Conservation (phyloP, 1,139 yeast species). For the Candida sp. region DNA sequence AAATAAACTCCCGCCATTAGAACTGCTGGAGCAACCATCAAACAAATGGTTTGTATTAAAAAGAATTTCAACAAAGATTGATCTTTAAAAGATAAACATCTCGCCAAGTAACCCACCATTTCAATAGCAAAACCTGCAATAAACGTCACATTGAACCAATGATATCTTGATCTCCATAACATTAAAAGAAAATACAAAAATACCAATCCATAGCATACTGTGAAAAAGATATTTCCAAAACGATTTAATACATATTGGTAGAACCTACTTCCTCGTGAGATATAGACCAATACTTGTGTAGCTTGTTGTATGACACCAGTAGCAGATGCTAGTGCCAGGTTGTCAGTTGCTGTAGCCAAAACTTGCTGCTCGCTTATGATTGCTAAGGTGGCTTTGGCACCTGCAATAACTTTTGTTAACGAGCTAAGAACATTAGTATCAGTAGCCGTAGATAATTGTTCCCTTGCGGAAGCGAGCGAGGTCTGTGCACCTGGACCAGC, state of each 20-base stretch:
- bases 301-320: constrained; percentile 27
- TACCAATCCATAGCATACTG: constrained; percentile 21
- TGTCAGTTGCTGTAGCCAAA: constrained; percentile 37
- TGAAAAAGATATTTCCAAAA: constrained; percentile 30
- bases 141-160: constrained; percentile 28
- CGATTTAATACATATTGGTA: constrained; percentile 19
- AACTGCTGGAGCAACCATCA: constrained; percentile 86
- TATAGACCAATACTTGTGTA: constrained; percentile 27
- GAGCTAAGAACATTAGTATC: constrained; percentile 12
- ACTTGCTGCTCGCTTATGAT: constrained; percentile 31
- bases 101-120: constrained; percentile 67
- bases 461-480: constrained; percentile 30
- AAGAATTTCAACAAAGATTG: constrained; percentile 40
- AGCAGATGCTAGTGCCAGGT: constrained; percentile 22
- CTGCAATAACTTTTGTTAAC: constrained; percentile 20
- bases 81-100: constrained; percentile 44
- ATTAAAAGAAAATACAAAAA: constrained; percentile 17
- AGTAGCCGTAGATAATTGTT: constrained; percentile 28
- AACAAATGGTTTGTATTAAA: constrained; percentile 62
- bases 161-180: constrained; percentile 20
- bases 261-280: constrained; percentile 23
- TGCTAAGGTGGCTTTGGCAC: constrained; percentile 36
- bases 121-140: constrained; percentile 26
- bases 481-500: constrained; percentile 35
- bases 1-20: constrained; percentile 87